These are phyloP conservation scores for Russula compacta DNA, from an alignment of 768 basidiomycete species.

Conservation along the genomic window DNA sequence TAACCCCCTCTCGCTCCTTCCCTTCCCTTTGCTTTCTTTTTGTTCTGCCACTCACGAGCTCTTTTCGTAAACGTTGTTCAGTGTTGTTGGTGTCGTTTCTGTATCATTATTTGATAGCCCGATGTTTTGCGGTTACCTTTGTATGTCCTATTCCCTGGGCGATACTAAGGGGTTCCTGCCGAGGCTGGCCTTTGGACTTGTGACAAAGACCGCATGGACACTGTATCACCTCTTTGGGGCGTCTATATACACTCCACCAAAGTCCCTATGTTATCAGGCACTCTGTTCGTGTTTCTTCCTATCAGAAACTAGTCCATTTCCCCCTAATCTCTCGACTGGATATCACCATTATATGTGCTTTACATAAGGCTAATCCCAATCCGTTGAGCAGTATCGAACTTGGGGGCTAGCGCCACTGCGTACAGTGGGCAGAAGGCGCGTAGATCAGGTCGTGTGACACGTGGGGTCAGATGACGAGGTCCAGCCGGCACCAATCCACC, in stretches of 20 bases:
- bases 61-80: conserved; percentile 9
- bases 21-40: background rate
- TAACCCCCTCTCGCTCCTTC: background rate
- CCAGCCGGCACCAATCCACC: conserved; percentile 66
- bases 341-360: conserved; percentile 17
- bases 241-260: conserved; percentile 9
- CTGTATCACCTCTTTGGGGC: conserved; percentile 17
- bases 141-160: conserved; percentile 5
- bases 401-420: background rate
- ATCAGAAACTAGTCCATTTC: conserved; percentile 13
- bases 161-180: conserved; percentile 5
- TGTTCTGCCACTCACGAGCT: conserved; percentile 2
- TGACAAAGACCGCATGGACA: conserved; percentile 17
- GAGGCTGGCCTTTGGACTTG: conserved; percentile 13
- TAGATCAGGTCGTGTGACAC: conserved; percentile 2
- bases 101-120: conserved; percentile 19
- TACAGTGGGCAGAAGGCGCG: background rate
- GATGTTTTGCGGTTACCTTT: conserved; percentile 15
- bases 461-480: conserved; percentile 19
- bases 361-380: conserved; percentile 18
- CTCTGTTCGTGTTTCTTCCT: conserved; percentile 5
- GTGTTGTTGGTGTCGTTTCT: conserved; percentile 12
- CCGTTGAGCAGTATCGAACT: conserved; percentile 4
- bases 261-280: conserved; percentile 14
- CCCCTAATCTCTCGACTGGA: conserved; percentile 12